Evolutionary conservation across 495 filamentous ascomycete genomes (phyloP).

Genomic region (Lindgomyces ingoldianus): DNA sequence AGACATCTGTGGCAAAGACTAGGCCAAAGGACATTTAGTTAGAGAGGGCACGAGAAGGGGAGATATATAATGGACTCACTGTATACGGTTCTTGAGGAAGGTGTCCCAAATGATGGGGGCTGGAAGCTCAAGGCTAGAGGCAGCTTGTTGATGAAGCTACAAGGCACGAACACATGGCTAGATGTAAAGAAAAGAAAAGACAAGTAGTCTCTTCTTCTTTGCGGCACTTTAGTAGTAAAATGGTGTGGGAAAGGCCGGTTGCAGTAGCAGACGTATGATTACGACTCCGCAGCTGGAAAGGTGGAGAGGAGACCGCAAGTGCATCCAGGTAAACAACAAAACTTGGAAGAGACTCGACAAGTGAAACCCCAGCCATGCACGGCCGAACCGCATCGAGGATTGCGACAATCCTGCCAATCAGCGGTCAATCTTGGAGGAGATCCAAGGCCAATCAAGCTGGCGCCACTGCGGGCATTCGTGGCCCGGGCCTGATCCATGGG

Average conservation of each 20-base stretch:
- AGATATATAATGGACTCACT: constrained; percentile 8
- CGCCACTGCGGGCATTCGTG: constrained; percentile 12
- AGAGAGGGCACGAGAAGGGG: neutral
- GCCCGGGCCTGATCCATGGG: constrained; percentile 5
- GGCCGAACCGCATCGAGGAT: constrained; percentile 15
- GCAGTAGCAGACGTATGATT: constrained; percentile 14
- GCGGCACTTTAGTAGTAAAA: neutral
- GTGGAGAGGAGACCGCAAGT: neutral
- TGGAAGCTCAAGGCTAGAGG: neutral
- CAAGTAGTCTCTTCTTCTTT: neutral
- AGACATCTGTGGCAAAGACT: neutral
- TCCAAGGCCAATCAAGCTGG: constrained; percentile 19
- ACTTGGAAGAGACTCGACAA: constrained; percentile 29
- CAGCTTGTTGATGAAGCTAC: neutral
- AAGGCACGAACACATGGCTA: neutral
- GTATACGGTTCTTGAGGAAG: constrained; percentile 1
- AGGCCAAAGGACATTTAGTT: neutral
- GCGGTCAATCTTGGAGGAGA: neutral
- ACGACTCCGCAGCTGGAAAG: constrained; percentile 18
- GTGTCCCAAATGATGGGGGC: neutral
- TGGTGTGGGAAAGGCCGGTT: neutral
- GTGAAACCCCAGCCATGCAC: constrained; percentile 23
- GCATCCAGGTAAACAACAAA: constrained; percentile 30
- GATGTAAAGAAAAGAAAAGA: neutral
- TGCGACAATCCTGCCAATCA: constrained; percentile 18